These are phyloP conservation scores for Raphanus raphanistrum DNA, from an alignment of 345 rosid genomes.

Conservation along the genomic window DNA sequence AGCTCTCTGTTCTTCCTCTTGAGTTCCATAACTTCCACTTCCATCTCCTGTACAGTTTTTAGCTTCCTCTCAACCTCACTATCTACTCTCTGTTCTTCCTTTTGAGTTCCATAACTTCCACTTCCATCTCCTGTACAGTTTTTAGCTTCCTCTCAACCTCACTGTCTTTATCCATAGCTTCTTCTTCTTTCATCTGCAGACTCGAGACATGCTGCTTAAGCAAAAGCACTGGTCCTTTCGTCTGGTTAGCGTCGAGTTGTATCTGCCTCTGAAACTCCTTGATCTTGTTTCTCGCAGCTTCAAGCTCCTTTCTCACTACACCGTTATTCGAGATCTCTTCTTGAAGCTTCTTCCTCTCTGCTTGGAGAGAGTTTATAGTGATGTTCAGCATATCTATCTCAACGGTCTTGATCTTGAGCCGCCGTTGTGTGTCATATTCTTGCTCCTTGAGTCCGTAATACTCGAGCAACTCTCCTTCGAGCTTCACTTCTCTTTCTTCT, in stretches of 20 bases:
- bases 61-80: conserved; percentile 75
- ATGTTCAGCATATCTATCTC: conserved; percentile 92
- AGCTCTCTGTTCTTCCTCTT: conserved; percentile 91
- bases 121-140: conserved; percentile 69
- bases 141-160: conserved; percentile 76
- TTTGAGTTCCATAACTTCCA: conserved; percentile 84
- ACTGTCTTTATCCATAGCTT: conserved; percentile 66
- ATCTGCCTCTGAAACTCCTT: conserved; percentile 91
- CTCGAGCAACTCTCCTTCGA: conserved; percentile 90
- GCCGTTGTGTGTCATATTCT: conserved; percentile 80
- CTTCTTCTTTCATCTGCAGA: conserved; percentile 83
- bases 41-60: conserved; percentile 68
- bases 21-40: conserved; percentile 84
- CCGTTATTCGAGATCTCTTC: conserved; percentile 61
- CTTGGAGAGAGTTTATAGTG: conserved; percentile 77
- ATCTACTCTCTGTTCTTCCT: conserved; percentile 89
- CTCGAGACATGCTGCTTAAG: conserved; percentile 88
- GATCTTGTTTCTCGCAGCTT: conserved; percentile 72
- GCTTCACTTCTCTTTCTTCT: conserved; percentile 93
- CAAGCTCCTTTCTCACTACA: conserved; percentile 68
- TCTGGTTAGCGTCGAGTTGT: conserved; percentile 91
- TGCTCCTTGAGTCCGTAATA: conserved; percentile 93
- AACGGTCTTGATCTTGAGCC: conserved; percentile 88
- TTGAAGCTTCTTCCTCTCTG: conserved; percentile 88
- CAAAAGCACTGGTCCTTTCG: conserved; percentile 83